Evolutionary conservation across 345 rosid species (phyloP).

Genomic region (Salix dunnii): DNA sequence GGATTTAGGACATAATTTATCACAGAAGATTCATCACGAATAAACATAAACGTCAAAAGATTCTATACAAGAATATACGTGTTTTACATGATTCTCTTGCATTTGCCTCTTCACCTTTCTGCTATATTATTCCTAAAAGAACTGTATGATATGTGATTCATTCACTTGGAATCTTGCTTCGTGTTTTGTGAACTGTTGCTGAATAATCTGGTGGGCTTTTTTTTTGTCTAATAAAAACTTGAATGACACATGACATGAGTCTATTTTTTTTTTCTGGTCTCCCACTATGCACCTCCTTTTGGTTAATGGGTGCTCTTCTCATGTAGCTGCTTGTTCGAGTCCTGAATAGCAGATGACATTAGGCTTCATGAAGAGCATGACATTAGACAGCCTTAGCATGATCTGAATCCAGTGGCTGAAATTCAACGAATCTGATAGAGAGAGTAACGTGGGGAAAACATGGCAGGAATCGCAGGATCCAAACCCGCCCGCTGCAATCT

Average conservation of each 20-base stretch:
- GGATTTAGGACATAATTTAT: neutral
- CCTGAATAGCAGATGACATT: neutral
- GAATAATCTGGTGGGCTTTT: neutral
- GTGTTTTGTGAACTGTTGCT: neutral
- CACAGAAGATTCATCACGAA: conserved; percentile 9
- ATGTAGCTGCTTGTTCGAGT: neutral
- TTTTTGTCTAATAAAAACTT: neutral
- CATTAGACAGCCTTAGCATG: neutral
- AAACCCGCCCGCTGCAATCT: neutral
- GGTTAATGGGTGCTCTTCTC: neutral
- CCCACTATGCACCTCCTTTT: neutral
- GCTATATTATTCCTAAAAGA: neutral
- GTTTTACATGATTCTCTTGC: neutral
- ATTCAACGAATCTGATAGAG: neutral
- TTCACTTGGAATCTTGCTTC: neutral
- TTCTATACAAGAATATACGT: neutral
- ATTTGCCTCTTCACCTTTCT: neutral
- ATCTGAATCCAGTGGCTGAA: neutral
- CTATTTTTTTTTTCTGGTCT: neutral
- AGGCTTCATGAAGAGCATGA: neutral
- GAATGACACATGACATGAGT: neutral
- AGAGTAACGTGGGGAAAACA: neutral
- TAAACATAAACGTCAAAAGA: neutral
- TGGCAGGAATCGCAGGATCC: neutral
- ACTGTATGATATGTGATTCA: neutral